Percentiles rank a stretch among this genome's conserved stretches.
Evolutionary conservation across 31 red algal species (phyloP).

Genomic region (Odonthalia washingtoniensis): DNA sequence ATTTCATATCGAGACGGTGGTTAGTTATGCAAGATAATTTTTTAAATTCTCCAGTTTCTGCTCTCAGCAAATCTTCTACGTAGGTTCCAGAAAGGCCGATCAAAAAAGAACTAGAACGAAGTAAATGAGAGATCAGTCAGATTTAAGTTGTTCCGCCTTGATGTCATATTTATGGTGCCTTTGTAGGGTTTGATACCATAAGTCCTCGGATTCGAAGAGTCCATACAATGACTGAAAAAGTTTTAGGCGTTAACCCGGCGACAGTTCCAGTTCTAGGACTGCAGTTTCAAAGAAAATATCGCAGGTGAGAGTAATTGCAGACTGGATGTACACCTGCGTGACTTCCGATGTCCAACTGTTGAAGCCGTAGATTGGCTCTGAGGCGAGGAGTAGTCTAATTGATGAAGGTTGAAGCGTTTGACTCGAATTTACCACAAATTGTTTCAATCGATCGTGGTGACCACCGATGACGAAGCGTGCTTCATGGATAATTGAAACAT

Average conservation of each 20-base stretch:
- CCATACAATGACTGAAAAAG: slow-evolving; percentile 47
- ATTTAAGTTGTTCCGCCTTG: slow-evolving; percentile 1
- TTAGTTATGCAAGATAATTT: too few species aligned
- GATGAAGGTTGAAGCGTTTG: slow-evolving; percentile 42
- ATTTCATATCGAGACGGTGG: too few species aligned
- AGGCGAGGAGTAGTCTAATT: slow-evolving; percentile 26
- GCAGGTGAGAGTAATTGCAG: slow-evolving; percentile 10
- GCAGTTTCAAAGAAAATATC: slow-evolving; percentile 49
- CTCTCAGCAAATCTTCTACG: too few species aligned
- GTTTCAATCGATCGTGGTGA: slow-evolving; percentile 26
- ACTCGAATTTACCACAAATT: slow-evolving; percentile 44
- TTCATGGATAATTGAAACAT: neutral
- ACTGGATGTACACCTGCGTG: slow-evolving; percentile 49
- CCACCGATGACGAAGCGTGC: slow-evolving; percentile 12
- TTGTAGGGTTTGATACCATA: slow-evolving; percentile 44
- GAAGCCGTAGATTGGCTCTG: slow-evolving; percentile 26
- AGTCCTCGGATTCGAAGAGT: slow-evolving; percentile 45
- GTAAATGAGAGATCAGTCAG: slow-evolving; percentile 54
- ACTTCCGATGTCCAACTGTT: slow-evolving; percentile 51
- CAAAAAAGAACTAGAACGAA: too few species aligned
- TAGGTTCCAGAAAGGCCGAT: too few species aligned
- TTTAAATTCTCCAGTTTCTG: too few species aligned
- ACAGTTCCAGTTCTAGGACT: slow-evolving; percentile 44
- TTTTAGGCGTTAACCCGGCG: slow-evolving; percentile 28
- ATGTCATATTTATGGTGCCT: too few species aligned